A percentile compares a stretch with the other conserved stretches of the same genome.
Evolutionary conservation across 2,329 filamentous ascomycete genomes (phyloP).

Genomic region (Botrytis paeoniae): DNA sequence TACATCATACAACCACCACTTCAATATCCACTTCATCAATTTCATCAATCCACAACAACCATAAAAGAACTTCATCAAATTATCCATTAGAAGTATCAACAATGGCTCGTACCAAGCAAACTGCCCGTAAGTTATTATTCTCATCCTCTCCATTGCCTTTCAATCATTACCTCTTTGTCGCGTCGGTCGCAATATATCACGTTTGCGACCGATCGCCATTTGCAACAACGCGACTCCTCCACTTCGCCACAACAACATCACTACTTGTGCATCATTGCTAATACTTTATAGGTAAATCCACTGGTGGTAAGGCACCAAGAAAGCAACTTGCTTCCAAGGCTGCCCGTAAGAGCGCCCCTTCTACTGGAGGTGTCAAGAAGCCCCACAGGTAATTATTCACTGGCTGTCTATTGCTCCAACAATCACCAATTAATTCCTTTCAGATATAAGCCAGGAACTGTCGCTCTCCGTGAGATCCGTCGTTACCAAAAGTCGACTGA

Average conservation of each 20-base stretch:
- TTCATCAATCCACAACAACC: constrained; percentile 28
- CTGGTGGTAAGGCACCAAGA: constrained; percentile 73
- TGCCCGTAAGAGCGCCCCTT: constrained; percentile 95
- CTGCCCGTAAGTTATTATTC: constrained; percentile 23
- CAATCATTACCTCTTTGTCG: constrained; percentile 6
- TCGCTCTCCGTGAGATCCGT: constrained; percentile 97
- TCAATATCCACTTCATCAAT: constrained; percentile 13
- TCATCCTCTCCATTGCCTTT: background rate
- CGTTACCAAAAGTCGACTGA: constrained; percentile 97
- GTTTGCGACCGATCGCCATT: constrained; percentile 23
- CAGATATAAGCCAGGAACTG: constrained; percentile 88
- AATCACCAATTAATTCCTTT: constrained; percentile 38
- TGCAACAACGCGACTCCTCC: constrained; percentile 20
- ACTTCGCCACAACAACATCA: constrained; percentile 1
- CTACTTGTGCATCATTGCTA: constrained; percentile 27
- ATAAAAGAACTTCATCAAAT: constrained; percentile 18
- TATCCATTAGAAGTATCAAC: constrained; percentile 25
- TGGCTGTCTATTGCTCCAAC: background rate
- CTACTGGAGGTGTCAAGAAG: constrained; percentile 55
- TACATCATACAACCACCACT: constrained; percentile 35
- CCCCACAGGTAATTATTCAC: constrained; percentile 11
- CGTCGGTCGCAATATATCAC: constrained; percentile 32
- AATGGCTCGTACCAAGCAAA: constrained; percentile 43
- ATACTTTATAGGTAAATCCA: constrained; percentile 58
- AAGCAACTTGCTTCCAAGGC: constrained; percentile 99